These are phyloP conservation scores for Phaffomyces opuntiae DNA, from an alignment of 805 yeast genomes.

Conservation along the genomic window DNA sequence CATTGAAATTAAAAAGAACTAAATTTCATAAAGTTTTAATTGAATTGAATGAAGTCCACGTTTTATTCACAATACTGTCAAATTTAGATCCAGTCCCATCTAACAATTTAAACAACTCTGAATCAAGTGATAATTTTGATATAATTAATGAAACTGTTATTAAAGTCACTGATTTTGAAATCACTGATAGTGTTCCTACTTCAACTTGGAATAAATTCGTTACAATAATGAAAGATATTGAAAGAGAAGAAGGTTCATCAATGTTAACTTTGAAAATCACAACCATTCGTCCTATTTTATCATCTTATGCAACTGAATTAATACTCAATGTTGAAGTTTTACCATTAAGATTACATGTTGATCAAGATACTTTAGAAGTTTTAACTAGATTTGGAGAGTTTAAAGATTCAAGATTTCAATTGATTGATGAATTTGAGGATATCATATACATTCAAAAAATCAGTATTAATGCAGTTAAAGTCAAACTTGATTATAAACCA, in stretches of 20 bases:
- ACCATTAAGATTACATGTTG: conserved; percentile 80
- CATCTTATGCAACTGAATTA: conserved; percentile 64
- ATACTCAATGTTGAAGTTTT: conserved; percentile 45
- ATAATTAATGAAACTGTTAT: conserved; percentile 43
- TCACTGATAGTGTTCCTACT: conserved; percentile 72
- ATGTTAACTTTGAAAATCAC: conserved; percentile 51
- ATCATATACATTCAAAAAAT: conserved; percentile 62
- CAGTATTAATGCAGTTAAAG: conserved; percentile 47
- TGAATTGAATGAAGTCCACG: conserved; percentile 46
- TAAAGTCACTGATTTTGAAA: conserved; percentile 45
- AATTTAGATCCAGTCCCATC: conserved; percentile 39
- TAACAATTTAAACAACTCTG: conserved; percentile 1
- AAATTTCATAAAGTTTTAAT: conserved; percentile 49
- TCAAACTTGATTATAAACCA: conserved; percentile 87
- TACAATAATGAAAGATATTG: conserved; percentile 60
- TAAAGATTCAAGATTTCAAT: conserved; percentile 58
- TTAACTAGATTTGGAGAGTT: conserved; percentile 75
- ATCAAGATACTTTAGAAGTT: conserved; percentile 90
- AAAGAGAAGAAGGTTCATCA: conserved; percentile 58
- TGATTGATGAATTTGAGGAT: conserved; percentile 56
- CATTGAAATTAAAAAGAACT: conserved; percentile 60
- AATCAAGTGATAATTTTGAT: conserved; percentile 26
- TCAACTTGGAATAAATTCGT: conserved; percentile 89
- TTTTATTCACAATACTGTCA: conserved; percentile 37
- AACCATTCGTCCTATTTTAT: conserved; percentile 57